A percentile compares a stretch with the other conserved stretches of the same genome.
These are phyloP conservation scores for Urtica urens DNA, from an alignment of 306 rosid genomes.

Conservation along the genomic window DNA sequence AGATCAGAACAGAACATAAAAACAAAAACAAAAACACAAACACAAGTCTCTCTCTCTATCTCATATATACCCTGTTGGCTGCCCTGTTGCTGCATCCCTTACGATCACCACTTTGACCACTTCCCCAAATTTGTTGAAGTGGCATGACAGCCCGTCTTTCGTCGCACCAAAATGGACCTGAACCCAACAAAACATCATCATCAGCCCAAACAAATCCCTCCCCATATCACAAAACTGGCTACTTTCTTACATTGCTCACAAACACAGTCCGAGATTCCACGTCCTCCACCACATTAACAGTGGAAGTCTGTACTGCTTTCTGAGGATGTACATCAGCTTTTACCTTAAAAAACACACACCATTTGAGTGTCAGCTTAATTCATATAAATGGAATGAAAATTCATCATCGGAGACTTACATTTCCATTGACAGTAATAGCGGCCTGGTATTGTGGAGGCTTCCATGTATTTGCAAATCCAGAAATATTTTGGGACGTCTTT, in stretches of 20 bases:
- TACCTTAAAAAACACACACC: conserved; percentile 24
- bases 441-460: conserved; percentile 56
- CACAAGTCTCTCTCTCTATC: too few relatives aligned
- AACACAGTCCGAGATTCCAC: conserved; percentile 80
- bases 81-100: conserved; percentile 75
- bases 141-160: conserved; percentile 79
- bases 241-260: conserved; percentile 89
- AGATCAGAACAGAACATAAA: too few relatives aligned
- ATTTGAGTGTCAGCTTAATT: too few relatives aligned
- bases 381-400: too few relatives aligned
- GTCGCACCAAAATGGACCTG: conserved; percentile 97
- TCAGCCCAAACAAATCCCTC: conserved; percentile 3
- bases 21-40: too few relatives aligned
- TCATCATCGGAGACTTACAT: conserved; percentile 61
- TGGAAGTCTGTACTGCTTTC: conserved; percentile 31
- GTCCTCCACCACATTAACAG: conserved; percentile 77
- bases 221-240: conserved; percentile 10
- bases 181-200: not conserved
- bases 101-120: conserved; percentile 64
- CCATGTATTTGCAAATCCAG: conserved; percentile 63
- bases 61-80: conserved; percentile 83
- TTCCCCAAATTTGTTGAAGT: conserved; percentile 80
- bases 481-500: conserved; percentile 47
- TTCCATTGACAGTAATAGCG: conserved; percentile 35
- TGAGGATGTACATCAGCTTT: conserved; percentile 35